Evolutionary conservation across 129 eudicot genomes (phyloP).

Genomic region (Escallonia herrerae): DNA sequence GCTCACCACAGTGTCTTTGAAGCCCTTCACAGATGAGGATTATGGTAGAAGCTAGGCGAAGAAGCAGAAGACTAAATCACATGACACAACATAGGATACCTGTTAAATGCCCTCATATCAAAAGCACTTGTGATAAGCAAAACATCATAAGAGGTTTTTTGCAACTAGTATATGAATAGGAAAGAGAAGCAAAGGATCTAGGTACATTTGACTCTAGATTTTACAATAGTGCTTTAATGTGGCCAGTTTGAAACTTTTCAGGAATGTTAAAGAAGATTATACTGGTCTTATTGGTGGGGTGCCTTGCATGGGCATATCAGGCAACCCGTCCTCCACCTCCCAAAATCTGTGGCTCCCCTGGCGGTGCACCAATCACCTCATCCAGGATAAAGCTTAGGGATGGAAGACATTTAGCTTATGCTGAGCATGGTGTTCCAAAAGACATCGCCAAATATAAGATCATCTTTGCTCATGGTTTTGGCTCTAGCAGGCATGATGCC

Average conservation of each 20-base stretch:
- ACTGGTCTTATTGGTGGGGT: slow-evolving; percentile 1
- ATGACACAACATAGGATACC: too few species aligned
- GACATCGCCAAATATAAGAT: slow-evolving; percentile 8
- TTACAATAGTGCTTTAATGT: too few species aligned
- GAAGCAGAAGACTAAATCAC: too few species aligned
- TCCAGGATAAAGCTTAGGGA: background rate
- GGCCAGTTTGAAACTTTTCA: background rate
- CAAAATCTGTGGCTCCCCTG: slow-evolving; percentile 6
- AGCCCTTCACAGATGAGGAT: too few species aligned
- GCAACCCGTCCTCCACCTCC: slow-evolving; percentile 13
- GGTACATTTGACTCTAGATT: too few species aligned
- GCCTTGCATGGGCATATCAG: slow-evolving; percentile 8
- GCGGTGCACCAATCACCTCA: slow-evolving; percentile 13
- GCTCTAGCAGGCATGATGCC: slow-evolving; percentile 1
- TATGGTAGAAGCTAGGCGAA: too few species aligned
- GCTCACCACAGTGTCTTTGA: too few species aligned
- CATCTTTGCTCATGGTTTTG: slow-evolving; percentile 13
- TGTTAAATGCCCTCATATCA: too few species aligned
- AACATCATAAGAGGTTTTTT: too few species aligned
- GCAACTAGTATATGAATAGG: too few species aligned
- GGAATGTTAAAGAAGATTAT: slow-evolving; percentile 4
- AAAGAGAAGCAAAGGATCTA: too few species aligned
- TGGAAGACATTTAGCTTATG: slow-evolving; percentile 13
- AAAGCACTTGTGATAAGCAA: too few species aligned
- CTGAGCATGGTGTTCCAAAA: slow-evolving; percentile 9